These are phyloP conservation scores for Mesotaenium endlicherianum DNA, from an alignment of 139 green algal genomes.

Conservation along the genomic window DNA sequence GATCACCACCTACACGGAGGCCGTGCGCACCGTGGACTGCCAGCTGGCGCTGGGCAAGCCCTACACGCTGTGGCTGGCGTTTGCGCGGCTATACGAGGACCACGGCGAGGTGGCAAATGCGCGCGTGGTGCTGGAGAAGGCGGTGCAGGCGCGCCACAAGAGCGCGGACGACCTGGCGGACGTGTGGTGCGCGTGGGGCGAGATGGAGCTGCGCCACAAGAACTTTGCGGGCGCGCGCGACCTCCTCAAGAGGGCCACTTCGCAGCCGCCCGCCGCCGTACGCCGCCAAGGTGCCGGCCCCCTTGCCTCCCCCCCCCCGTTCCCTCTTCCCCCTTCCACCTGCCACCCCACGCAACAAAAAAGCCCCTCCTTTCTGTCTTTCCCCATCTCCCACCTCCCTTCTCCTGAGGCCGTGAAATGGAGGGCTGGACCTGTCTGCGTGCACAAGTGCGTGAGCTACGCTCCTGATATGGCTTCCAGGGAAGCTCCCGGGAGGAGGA, in stretches of 20 bases:
- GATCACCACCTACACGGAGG: slow-evolving; percentile 85
- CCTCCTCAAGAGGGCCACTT: slow-evolving; percentile 72
- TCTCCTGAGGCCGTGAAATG: too few relatives aligned
- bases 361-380: too few relatives aligned
- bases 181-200: slow-evolving; percentile 91
- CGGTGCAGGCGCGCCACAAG: slow-evolving; percentile 71
- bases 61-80: slow-evolving; percentile 79
- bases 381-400: too few relatives aligned
- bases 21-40: slow-evolving; percentile 85
- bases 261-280: slow-evolving; percentile 43
- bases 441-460: too few relatives aligned
- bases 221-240: slow-evolving; percentile 82
- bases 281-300: slow-evolving; percentile 12
- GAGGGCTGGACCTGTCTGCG: too few relatives aligned
- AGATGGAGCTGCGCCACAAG: slow-evolving; percentile 96
- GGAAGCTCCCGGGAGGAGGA: too few relatives aligned
- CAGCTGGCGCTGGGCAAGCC: slow-evolving; percentile 56
- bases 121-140: slow-evolving; percentile 89
- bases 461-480: too few relatives aligned
- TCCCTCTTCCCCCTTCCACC: neutral
- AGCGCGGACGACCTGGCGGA: slow-evolving; percentile 92
- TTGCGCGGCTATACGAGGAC: slow-evolving; percentile 96
- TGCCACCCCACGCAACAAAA: too few relatives aligned
- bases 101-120: slow-evolving; percentile 89
- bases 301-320: neutral